These are phyloP conservation scores for Fusarium falciforme DNA, from an alignment of 2,329 filamentous ascomycete species.

Conservation along the genomic window DNA sequence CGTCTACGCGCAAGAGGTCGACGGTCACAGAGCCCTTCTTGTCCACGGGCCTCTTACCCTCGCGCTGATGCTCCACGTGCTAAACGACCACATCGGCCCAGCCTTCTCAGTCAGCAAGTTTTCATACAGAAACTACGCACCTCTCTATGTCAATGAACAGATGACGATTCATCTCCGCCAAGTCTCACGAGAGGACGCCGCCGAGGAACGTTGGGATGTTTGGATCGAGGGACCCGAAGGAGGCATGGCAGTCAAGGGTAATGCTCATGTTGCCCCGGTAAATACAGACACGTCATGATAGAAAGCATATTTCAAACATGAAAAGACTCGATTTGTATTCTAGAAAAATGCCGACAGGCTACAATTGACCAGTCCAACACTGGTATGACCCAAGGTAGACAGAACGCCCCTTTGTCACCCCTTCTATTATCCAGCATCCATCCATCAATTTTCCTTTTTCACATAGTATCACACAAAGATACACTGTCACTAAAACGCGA, in stretches of 20 bases:
- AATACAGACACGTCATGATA: background rate
- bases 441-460: slow-evolving; percentile 3
- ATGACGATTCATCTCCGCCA: slow-evolving; percentile 76
- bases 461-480: slow-evolving; percentile 5
- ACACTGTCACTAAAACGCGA: background rate
- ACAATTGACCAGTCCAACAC: slow-evolving; percentile 1
- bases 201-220: slow-evolving; percentile 52
- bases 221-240: slow-evolving; percentile 61
- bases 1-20: slow-evolving; percentile 73
- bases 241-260: slow-evolving; percentile 73
- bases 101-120: slow-evolving; percentile 63
- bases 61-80: slow-evolving; percentile 77
- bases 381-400: slow-evolving; percentile 6
- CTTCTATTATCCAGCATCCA: slow-evolving; percentile 13
- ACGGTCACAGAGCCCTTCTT: slow-evolving; percentile 80
- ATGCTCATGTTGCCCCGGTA: slow-evolving; percentile 40
- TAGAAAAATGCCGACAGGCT: slow-evolving; percentile 27
- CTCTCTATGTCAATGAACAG: slow-evolving; percentile 79
- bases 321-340: slow-evolving; percentile 12
- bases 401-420: slow-evolving; percentile 8
- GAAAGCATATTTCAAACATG: background rate
- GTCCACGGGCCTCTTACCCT: slow-evolving; percentile 90
- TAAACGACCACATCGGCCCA: slow-evolving; percentile 51
- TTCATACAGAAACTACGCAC: slow-evolving; percentile 84
- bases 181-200: slow-evolving; percentile 46